These are phyloP conservation scores for Xylariaceae sp. DNA, from an alignment of 2,329 filamentous ascomycete species.

Conservation along the genomic window DNA sequence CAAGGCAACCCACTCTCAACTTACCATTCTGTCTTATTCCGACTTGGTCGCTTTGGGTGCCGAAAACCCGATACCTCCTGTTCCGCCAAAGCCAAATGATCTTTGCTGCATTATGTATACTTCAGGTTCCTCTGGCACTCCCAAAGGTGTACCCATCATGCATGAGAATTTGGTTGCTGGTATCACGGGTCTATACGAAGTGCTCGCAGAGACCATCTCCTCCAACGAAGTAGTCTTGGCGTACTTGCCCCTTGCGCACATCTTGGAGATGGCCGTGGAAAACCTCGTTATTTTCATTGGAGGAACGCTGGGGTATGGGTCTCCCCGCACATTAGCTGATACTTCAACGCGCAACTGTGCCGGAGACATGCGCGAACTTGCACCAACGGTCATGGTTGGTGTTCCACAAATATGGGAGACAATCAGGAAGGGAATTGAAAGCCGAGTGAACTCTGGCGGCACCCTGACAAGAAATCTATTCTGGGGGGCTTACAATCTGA, in stretches of 20 bases:
- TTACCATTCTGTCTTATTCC: slow-evolving; percentile 60
- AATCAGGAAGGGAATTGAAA: slow-evolving; percentile 90
- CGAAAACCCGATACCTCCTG: slow-evolving; percentile 72
- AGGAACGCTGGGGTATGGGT: slow-evolving; percentile 91
- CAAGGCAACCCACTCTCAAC: slow-evolving; percentile 59
- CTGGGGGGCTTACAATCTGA: slow-evolving; percentile 67
- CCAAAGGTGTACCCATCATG: slow-evolving; percentile 85
- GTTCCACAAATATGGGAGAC: slow-evolving; percentile 98
- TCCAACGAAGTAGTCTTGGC: slow-evolving; percentile 81
- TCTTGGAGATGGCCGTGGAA: slow-evolving; percentile 95
- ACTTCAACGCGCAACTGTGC: slow-evolving; percentile 84
- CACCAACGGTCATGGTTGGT: slow-evolving; percentile 87
- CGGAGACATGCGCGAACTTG: slow-evolving; percentile 92
- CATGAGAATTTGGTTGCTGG: slow-evolving; percentile 82
- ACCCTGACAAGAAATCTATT: slow-evolving; percentile 79
- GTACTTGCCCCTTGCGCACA: slow-evolving; percentile 93
- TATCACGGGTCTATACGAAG: slow-evolving; percentile 79
- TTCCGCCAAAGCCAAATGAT: slow-evolving; percentile 75
- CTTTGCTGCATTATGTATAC: slow-evolving; percentile 87
- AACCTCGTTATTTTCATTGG: slow-evolving; percentile 89
- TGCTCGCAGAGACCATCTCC: slow-evolving; percentile 79
- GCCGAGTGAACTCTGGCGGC: slow-evolving; percentile 75
- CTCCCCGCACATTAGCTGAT: slow-evolving; percentile 87
- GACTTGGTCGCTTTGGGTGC: slow-evolving; percentile 64
- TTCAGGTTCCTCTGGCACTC: slow-evolving; percentile 85